Base-by-base conservation (phyloP, 177 flowering plant species). In the Vitis hybrid region DNA sequence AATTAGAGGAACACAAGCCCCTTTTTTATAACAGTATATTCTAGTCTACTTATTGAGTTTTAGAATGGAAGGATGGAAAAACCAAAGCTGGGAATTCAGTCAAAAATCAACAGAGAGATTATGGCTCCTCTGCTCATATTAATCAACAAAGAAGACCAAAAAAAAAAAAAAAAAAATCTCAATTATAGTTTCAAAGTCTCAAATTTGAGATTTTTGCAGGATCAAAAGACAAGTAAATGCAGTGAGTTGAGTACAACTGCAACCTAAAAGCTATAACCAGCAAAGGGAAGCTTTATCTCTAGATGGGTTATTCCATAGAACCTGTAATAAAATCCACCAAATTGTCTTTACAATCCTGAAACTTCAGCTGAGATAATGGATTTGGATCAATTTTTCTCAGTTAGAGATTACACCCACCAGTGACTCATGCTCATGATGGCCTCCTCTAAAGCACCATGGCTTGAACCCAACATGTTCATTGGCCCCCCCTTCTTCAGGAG, bases 381-480 rank as follows among this genome's bases (percentile, higher is more conserved):
- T 27, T 35, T 32, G 56, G 62, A 54, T 52, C 61, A 60, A 24
- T 24, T 60, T 52, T 30, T 35, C 54, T 78, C 75, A 86, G 73
- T 78, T 75, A 52, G 77, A 79, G 51, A 83, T 72, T 62, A 81
- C 19, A 58, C 76, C 78, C 56, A 74, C 71, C 12, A 74, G 63
- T 18, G 68, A 72, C 70, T 79, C 84, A 67, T 65, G 78, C 76
- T 80, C 76, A 66, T 59, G 71, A 70, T 59, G 71, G 70, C 57
- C 69, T 16, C 56, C 65, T 74, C 77, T 75, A 40, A 32, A 55
- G 85, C 79, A 78, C 85, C 81, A 82, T 18, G 82, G 69, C 62
- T 75, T 73, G 59, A 80, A 65, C 40, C 64, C 77, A 46, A 69
- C 66, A 60, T 76, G 77, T 10, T 15, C 62, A 55, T 52, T 49